These are phyloP conservation scores for Glomus cerebriforme DNA, from an alignment of 192 early-diverging fungal genomes.

Conservation along the genomic window DNA sequence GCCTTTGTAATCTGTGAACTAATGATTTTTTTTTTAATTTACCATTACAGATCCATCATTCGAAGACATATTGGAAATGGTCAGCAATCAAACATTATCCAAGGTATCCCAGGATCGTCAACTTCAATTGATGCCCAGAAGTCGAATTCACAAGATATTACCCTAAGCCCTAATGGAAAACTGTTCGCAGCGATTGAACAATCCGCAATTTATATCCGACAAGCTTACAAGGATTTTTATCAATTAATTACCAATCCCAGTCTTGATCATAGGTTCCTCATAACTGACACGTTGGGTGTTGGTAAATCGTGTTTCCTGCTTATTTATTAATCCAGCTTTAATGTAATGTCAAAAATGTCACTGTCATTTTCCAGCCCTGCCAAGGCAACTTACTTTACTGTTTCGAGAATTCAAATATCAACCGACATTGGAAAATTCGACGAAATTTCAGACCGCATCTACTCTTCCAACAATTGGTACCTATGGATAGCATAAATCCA, in stretches of 20 bases:
- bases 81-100: too few relatives aligned
- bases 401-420: not conserved
- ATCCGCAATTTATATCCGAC: not conserved
- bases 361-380: not conserved
- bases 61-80: conserved; percentile 12
- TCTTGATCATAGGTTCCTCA: conserved; percentile 1
- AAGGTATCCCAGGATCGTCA: not conserved
- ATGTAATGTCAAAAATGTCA: not conserved
- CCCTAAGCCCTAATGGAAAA: not conserved
- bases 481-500: not conserved
- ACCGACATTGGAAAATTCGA: not conserved
- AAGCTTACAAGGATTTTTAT: conserved; percentile 12
- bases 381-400: not conserved
- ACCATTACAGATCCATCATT: conserved; percentile 10
- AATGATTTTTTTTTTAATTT: conserved; percentile 8
- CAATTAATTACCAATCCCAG: not conserved
- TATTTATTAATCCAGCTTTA: conserved; percentile 9
- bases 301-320: conserved; percentile 18
- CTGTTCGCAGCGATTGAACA: conserved; percentile 7
- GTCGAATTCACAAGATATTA: not conserved
- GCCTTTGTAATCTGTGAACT: conserved; percentile 1
- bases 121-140: too few relatives aligned
- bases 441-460: not conserved
- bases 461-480: conserved; percentile 6
- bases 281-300: conserved; percentile 14